A percentile compares a stretch with the other conserved stretches of the same genome.
Conservation (phyloP, 805 yeast species). For the Yueomyces sp. region DNA sequence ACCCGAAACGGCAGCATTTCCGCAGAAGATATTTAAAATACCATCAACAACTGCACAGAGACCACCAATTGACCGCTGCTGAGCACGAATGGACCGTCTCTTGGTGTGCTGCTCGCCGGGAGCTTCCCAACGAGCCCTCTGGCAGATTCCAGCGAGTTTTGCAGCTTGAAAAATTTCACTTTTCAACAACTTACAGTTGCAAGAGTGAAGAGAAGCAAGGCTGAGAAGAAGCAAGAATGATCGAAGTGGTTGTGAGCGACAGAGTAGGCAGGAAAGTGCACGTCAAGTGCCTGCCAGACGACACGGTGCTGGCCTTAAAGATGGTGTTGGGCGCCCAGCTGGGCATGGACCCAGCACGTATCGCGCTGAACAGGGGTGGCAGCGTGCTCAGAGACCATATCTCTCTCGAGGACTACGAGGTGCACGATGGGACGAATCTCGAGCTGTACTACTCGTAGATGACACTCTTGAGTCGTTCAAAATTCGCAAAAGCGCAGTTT, state of each 20-base stretch:
- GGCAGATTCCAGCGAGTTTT: too few species aligned
- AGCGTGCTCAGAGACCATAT: slow-evolving; percentile 81
- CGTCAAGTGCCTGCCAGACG: slow-evolving; percentile 80
- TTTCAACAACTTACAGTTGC: too few species aligned
- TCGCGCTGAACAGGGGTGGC: slow-evolving; percentile 75
- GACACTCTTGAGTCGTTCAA: not conserved
- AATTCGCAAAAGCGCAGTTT: too few species aligned
- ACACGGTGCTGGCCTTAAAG: slow-evolving; percentile 83
- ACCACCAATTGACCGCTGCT: too few species aligned
- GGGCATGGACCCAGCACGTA: slow-evolving; percentile 52
- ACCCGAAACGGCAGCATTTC: too few species aligned
- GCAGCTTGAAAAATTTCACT: too few species aligned
- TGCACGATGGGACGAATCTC: slow-evolving; percentile 76
- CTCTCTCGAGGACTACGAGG: slow-evolving; percentile 84
- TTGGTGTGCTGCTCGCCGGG: too few species aligned
- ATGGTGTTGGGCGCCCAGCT: slow-evolving; percentile 69
- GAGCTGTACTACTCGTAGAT: slow-evolving; percentile 52
- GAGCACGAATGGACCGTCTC: too few species aligned
- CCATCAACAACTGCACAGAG: too few species aligned
- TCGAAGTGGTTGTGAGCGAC: slow-evolving; percentile 62
- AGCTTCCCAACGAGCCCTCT: too few species aligned
- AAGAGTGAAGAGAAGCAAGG: too few species aligned
- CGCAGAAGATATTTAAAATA: too few species aligned
- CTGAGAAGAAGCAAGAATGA: slow-evolving; percentile 28
- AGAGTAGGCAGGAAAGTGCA: slow-evolving; percentile 75